Base-by-base conservation (phyloP, 176 grass and related monocot genomes). In the Avena eriantha region DNA sequence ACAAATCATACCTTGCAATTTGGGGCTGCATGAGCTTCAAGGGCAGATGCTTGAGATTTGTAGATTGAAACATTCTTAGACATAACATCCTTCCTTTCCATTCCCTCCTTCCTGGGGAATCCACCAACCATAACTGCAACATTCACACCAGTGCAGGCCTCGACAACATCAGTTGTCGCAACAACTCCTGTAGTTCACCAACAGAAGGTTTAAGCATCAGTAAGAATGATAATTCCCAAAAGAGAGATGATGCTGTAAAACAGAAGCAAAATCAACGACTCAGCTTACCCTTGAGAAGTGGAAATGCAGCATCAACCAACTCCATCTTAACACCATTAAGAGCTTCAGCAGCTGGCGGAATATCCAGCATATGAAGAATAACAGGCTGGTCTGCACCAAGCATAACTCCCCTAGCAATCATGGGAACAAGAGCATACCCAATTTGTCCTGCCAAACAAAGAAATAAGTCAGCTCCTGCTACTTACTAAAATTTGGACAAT, bases 81-180 rank as follows among this genome's bases (percentile, higher is more conserved):
- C 94, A 99, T 96, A 59, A 99, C 92, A 90, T 99, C 97, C 78
- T 96, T 99, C 82, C 94, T 93, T 54, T 99, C 97, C 97, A 99
- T 99, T 59, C 94, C 94, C 80, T 99, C 97, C 86, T 99, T 96
- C 92, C 92, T 94, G 24, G 97, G 94, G 73, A 99, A 99, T 75
- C 97, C 97, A 90, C 94, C 97, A 88, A 99, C 94, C 97, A 99
- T 99, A 77, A 99, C 92, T 0, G 97, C 94, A 48, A 99, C 85
- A 68, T 88, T 99, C 65, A 99, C 97, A 29, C 97, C 97, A 83
- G 97, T 93, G 89, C 97, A 99, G 59, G 97, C 97, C 90, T 96
- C 97, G 0, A 93, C 97, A 65, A 59, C 85, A 92, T 99, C 92
- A 83, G 94, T 96, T 74, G 97, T 99, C n/a, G 94, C 94, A 14